phyloP scores from a whole-genome alignment of 2,329 filamentous ascomycete genomes.

The Helotiales sp. region DNA sequence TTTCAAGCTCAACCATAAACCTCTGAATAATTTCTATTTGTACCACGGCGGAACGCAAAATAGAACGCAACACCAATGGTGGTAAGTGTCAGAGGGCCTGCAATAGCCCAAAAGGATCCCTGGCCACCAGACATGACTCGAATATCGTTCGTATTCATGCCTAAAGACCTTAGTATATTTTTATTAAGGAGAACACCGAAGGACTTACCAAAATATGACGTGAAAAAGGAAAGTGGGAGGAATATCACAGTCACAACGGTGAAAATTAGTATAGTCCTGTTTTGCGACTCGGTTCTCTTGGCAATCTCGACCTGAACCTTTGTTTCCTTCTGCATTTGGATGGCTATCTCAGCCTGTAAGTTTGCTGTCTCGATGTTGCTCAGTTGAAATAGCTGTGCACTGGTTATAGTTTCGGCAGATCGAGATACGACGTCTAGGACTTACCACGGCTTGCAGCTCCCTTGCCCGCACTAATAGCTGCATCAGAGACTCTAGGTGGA shows the following conservation, averaged over 20 bases:
- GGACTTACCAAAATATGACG: not conserved
- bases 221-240: not conserved
- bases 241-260: not conserved
- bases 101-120: not conserved
- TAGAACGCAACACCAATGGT: too few species aligned
- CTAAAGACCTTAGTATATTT: not conserved
- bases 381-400: not conserved
- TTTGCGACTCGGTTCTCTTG: not conserved
- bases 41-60: too few species aligned
- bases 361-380: not conserved
- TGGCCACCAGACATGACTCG: not conserved
- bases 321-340: not conserved
- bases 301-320: not conserved
- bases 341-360: not conserved
- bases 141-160: not conserved
- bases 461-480: not conserved
- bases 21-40: too few species aligned
- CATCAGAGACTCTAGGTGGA: not conserved
- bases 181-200: not conserved
- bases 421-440: not conserved
- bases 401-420: not conserved
- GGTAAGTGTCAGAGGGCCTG: not conserved
- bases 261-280: not conserved
- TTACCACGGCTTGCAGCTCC: not conserved
- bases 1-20: too few species aligned